Conservation (phyloP, 331 rosid species). For the Acacia concinna region DNA sequence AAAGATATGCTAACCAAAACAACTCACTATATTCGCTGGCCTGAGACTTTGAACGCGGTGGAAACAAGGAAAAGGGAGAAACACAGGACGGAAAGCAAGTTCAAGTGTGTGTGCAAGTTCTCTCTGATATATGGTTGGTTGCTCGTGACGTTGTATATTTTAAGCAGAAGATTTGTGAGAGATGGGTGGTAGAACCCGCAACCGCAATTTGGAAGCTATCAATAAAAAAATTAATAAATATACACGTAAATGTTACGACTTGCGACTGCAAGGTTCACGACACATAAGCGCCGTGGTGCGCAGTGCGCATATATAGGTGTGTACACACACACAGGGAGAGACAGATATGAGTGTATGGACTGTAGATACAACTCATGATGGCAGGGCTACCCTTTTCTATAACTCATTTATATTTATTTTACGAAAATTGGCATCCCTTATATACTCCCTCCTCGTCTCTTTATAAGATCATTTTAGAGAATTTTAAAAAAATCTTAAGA, state of each 20-base stretch:
- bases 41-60: constrained; percentile 30
- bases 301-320: background rate
- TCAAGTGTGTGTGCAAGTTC: background rate
- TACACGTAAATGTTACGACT: constrained; percentile 31
- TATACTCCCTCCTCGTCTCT: no score
- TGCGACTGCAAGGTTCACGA: background rate
- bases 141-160: constrained; percentile 30
- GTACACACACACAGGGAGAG: no score
- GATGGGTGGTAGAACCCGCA: constrained; percentile 35
- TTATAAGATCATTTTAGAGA: no score
- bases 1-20: background rate
- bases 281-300: constrained; percentile 16
- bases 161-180: constrained; percentile 29
- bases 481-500: no score
- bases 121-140: constrained; percentile 22
- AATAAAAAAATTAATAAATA: background rate
- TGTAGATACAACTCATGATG: no score
- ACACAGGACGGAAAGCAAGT: background rate
- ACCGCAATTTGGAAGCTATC: constrained; percentile 7
- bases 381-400: background rate
- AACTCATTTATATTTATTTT: no score
- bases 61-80: constrained; percentile 7
- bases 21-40: background rate
- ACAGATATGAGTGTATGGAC: background rate
- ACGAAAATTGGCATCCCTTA: no score